These are phyloP conservation scores for Collybia mongolica DNA, from an alignment of 768 basidiomycete species.

Conservation along the genomic window DNA sequence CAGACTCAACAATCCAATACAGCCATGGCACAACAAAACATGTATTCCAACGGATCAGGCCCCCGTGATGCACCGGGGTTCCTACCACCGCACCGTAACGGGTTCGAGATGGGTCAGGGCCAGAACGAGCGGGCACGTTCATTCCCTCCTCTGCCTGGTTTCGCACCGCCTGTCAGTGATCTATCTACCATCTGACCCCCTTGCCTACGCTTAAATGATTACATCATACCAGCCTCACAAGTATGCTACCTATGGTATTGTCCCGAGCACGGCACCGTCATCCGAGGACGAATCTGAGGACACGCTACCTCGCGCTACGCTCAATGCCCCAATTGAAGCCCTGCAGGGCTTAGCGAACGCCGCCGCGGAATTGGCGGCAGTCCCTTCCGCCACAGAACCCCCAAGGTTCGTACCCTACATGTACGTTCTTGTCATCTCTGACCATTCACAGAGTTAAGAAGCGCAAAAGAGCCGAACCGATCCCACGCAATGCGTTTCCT, in stretches of 20 bases:
- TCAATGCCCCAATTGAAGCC: slow-evolving; percentile 93
- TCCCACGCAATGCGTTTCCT: slow-evolving; percentile 82
- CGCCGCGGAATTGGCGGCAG: slow-evolving; percentile 89
- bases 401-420: slow-evolving; percentile 46
- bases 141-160: slow-evolving; percentile 89
- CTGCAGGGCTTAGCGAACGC: slow-evolving; percentile 93
- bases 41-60: slow-evolving; percentile 31
- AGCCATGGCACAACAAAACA: slow-evolving; percentile 31
- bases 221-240: slow-evolving; percentile 67
- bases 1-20: slow-evolving; percentile 39
- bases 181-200: neutral
- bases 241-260: slow-evolving; percentile 88
- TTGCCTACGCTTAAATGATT: neutral
- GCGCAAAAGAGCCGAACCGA: slow-evolving; percentile 80
- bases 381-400: slow-evolving; percentile 60
- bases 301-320: slow-evolving; percentile 74
- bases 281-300: slow-evolving; percentile 94
- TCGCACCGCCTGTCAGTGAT: slow-evolving; percentile 77
- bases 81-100: slow-evolving; percentile 36
- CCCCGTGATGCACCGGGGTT: slow-evolving; percentile 30
- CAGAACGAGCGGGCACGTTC: slow-evolving; percentile 31
- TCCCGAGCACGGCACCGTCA: slow-evolving; percentile 78
- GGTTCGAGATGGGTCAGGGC: slow-evolving; percentile 34
- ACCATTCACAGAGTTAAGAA: slow-evolving; percentile 64
- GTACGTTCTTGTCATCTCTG: slow-evolving; percentile 2